Conservation (phyloP, 495 filamentous ascomycete genomes). For the Lasiosphaeria hispida region DNA sequence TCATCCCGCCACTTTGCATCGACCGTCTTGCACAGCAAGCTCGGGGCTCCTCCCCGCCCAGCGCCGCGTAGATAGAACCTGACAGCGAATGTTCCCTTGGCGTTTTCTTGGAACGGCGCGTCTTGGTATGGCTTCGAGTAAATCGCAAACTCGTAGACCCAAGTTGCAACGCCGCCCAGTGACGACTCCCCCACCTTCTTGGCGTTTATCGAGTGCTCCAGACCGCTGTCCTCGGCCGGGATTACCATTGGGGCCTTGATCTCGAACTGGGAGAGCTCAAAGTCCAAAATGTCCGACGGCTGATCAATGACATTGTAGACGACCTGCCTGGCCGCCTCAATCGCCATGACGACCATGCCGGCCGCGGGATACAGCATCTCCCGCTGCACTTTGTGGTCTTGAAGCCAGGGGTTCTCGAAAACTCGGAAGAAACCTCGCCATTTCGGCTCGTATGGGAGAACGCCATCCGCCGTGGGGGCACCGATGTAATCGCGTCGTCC, state of each 20-base stretch:
- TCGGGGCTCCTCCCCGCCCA: background rate
- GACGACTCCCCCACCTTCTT: conserved; percentile 8
- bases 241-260: conserved; percentile 31
- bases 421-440: conserved; percentile 48
- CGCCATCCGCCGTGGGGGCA: conserved; percentile 33
- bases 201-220: conserved; percentile 16
- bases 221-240: conserved; percentile 1
- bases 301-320: conserved; percentile 41
- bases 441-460: conserved; percentile 36
- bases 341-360: conserved; percentile 47
- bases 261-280: conserved; percentile 19
- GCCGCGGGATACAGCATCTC: conserved; percentile 48
- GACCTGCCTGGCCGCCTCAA: conserved; percentile 46
- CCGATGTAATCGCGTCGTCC: conserved; percentile 50
- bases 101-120: conserved; percentile 26
- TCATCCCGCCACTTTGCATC: background rate
- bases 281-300: conserved; percentile 11
- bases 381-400: conserved; percentile 37
- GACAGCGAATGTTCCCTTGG: conserved; percentile 26
- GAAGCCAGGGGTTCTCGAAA: conserved; percentile 43
- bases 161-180: conserved; percentile 11
- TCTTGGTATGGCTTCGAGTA: conserved; percentile 27
- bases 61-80: conserved; percentile 16
- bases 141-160: conserved; percentile 26
- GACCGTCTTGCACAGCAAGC: conserved; percentile 1